These are phyloP conservation scores for Rhizopus sp. DNA, from an alignment of 371 early-diverging fungal species.

Conservation along the genomic window DNA sequence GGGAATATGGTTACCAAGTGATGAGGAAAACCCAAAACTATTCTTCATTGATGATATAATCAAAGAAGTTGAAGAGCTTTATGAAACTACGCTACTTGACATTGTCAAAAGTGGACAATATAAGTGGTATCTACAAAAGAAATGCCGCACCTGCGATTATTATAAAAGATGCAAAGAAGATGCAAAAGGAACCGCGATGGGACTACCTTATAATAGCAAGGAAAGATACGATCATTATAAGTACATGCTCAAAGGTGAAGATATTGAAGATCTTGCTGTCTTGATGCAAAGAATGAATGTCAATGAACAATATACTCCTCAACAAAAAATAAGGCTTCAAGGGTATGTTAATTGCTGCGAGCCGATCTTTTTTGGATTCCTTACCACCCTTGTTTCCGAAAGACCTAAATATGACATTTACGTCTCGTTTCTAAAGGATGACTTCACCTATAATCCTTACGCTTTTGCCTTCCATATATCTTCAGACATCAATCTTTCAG, in stretches of 20 bases:
- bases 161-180: slow-evolving; percentile 38
- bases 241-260: slow-evolving; percentile 20
- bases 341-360: not conserved
- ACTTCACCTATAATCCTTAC: slow-evolving; percentile 18
- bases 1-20: slow-evolving; percentile 48
- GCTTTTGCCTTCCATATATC: slow-evolving; percentile 17
- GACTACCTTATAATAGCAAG: slow-evolving; percentile 35
- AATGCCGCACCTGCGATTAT: slow-evolving; percentile 44
- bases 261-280: slow-evolving; percentile 47
- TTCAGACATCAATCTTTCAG: not conserved
- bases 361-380: slow-evolving; percentile 35
- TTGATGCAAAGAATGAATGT: slow-evolving; percentile 4
- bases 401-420: slow-evolving; percentile 28
- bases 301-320: slow-evolving; percentile 12
- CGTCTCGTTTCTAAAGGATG: slow-evolving; percentile 30
- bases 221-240: slow-evolving; percentile 19
- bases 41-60: slow-evolving; percentile 49
- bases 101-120: slow-evolving; percentile 33
- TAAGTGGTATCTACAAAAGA: slow-evolving; percentile 44
- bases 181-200: slow-evolving; percentile 32
- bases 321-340: too few relatives aligned
- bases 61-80: slow-evolving; percentile 43
- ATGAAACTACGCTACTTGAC: slow-evolving; percentile 32
- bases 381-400: slow-evolving; percentile 22
- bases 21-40: slow-evolving; percentile 25